These are phyloP conservation scores for Aspergillus funiculosus DNA, from an alignment of 495 filamentous ascomycete species.

Conservation along the genomic window DNA sequence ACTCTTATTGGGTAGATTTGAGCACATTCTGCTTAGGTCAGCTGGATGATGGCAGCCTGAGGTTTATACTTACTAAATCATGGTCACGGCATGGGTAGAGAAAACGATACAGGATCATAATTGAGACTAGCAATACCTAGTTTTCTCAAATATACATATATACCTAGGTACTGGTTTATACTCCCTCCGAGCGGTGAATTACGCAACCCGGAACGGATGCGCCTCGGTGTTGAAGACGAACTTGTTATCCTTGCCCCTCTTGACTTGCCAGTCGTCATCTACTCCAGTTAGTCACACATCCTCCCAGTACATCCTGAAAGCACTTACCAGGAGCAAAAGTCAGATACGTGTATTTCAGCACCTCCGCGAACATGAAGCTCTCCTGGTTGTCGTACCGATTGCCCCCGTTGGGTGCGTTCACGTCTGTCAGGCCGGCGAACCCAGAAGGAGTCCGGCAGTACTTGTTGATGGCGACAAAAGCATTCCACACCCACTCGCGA, in stretches of 20 bases:
- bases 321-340: conserved; percentile 31
- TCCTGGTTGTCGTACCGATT: conserved; percentile 66
- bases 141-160: no score
- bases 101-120: no score
- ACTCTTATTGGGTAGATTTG: background rate
- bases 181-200: background rate
- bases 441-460: conserved; percentile 61
- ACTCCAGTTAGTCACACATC: conserved; percentile 4
- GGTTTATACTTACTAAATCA: no score
- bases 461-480: conserved; percentile 62
- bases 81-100: background rate
- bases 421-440: conserved; percentile 59
- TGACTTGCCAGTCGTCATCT: conserved; percentile 63
- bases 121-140: no score
- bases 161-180: background rate
- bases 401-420: conserved; percentile 60
- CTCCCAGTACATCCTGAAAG: background rate
- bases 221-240: conserved; percentile 86
- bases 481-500: conserved; percentile 81
- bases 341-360: conserved; percentile 79
- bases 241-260: conserved; percentile 49
- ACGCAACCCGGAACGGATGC: conserved; percentile 70
- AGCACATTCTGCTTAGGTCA: no score
- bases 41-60: no score
- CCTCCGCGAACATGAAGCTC: conserved; percentile 88